Evolutionary conservation across 2,329 filamentous ascomycete genomes (phyloP).

Genomic region (Paecilomyces niveus): DNA sequence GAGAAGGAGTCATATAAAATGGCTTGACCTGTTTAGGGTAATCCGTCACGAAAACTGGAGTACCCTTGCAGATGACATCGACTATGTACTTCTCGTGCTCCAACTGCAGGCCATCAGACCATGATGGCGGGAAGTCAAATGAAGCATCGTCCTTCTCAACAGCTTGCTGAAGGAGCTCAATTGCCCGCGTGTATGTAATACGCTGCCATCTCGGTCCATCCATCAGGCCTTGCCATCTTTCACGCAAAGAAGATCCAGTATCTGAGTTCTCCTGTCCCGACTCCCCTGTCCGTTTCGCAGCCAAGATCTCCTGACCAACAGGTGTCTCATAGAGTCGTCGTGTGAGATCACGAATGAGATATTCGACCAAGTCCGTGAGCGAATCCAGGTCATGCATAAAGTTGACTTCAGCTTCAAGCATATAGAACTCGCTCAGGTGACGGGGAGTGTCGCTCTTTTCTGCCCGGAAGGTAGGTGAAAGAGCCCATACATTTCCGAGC

Average conservation of each 20-base stretch:
- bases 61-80: conserved; percentile 52
- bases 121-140: conserved; percentile 64
- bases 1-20: conserved; percentile 72
- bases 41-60: conserved; percentile 83
- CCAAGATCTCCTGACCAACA: conserved; percentile 51
- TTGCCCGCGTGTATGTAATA: conserved; percentile 74
- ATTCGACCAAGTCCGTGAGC: conserved; percentile 74
- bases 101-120: conserved; percentile 70
- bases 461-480: conserved; percentile 89
- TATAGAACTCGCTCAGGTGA: conserved; percentile 96
- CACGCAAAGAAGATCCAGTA: conserved; percentile 45
- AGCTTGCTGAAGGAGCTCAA: conserved; percentile 59
- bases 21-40: conserved; percentile 87
- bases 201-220: conserved; percentile 59
- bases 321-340: conserved; percentile 42
- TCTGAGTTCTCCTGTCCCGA: conserved; percentile 32
- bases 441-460: conserved; percentile 89
- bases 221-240: conserved; percentile 66
- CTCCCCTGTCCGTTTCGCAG: conserved; percentile 34
- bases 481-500: conserved; percentile 83
- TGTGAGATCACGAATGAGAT: conserved; percentile 60
- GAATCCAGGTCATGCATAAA: conserved; percentile 64
- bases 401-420: conserved; percentile 87
- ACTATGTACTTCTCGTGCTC: conserved; percentile 92
- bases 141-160: conserved; percentile 39